Base-by-base conservation (phyloP, 1,284 basidiomycete species). In the Leucoagaricus sp. region DNA sequence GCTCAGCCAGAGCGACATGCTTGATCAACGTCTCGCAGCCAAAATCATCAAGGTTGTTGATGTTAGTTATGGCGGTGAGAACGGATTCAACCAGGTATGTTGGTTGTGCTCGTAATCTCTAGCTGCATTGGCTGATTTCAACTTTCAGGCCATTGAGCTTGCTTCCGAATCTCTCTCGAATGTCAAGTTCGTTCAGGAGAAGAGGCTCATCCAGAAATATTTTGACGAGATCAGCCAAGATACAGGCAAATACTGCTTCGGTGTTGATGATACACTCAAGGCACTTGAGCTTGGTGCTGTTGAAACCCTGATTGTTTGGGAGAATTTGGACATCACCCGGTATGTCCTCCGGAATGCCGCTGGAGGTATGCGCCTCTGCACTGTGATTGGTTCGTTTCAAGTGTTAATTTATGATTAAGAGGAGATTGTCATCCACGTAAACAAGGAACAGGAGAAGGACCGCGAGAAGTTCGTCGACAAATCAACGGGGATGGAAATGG, bases 181-280 rank as follows among this genome's bases (percentile, higher is more conserved):
- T 72, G 97, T 99, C 80, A 99, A 99, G 73, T 99, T 99, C 65
- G 95, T 99, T 15, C 96, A 99, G 75, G 96, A 99, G 82, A 99
- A 99, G 83, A 91, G 82, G 72, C 85, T 98, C 44, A 97, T 98
- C 65, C 96, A 98, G 71, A 94, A 86, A 72, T 99, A 98, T 81
- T 98, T 99, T 74, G 96, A 99, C 71, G 97, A 99, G 77, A 99
- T 99, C 75, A 96, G 95, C 61, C 92, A 94, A 72, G 96, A 99
- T 71, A 96, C 94, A 19, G 94, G 89, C 68, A 94, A 92, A 75
- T 99, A 98, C 80, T 98, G 96, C 77, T 99, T 98, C 71, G 97
- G 96, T 75, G 85, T 99, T 61, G 93, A 93, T 15, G 97, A 99
- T 72, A 99, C 97, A 0, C 84, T 99, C 66, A 98, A 97, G 72